Conservation (phyloP, 345 rosid species). For the Nephelium lappaceum region DNA sequence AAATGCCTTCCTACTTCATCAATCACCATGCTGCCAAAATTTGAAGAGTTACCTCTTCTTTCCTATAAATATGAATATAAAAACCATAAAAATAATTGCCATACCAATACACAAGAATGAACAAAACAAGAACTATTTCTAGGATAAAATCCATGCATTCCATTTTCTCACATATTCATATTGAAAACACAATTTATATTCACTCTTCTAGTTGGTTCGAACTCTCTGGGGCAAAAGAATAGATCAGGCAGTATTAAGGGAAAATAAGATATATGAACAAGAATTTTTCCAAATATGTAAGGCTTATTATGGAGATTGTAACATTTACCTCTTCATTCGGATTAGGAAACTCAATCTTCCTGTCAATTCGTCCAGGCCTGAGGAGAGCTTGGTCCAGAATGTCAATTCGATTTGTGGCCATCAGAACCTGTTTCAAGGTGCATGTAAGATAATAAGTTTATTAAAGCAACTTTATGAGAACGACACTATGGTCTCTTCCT, state of each 20-base stretch:
- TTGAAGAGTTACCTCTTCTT: background rate
- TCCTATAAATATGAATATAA: background rate
- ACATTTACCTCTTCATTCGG: constrained; percentile 84
- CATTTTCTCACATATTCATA: background rate
- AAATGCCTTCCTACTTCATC: background rate
- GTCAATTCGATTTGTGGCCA: constrained; percentile 99
- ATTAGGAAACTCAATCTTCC: constrained; percentile 98
- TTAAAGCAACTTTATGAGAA: background rate
- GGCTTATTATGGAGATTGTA: background rate
- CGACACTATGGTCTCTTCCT: background rate
- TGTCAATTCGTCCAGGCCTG: constrained; percentile 97
- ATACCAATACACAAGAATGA: too few species aligned
- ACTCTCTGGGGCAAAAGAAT: background rate
- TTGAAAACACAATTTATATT: background rate
- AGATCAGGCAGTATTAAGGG: background rate
- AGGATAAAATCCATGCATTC: background rate
- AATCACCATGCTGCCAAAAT: background rate
- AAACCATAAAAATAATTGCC: background rate
- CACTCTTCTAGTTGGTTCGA: background rate
- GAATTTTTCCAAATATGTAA: background rate
- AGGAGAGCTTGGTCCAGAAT: constrained; percentile 97
- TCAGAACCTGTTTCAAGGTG: constrained; percentile 69
- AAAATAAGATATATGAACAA: background rate
- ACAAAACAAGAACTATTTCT: background rate
- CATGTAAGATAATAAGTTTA: constrained; percentile 1